Conservation (phyloP, 1,284 basidiomycete genomes). For the Trichosporon sp. region DNA sequence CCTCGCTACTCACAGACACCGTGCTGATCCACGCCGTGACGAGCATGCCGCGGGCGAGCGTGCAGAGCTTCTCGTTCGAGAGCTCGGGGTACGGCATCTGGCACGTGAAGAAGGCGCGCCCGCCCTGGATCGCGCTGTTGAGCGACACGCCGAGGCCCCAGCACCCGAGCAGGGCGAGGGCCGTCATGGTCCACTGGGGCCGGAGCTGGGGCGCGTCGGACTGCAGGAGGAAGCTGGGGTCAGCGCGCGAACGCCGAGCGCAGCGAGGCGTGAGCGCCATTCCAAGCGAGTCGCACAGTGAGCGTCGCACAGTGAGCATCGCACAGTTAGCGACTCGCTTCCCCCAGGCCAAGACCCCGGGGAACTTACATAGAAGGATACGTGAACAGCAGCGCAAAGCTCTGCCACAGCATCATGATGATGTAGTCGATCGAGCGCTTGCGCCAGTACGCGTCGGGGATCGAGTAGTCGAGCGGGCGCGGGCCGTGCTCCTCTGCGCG, state of each 20-base stretch:
- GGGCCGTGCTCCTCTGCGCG: not conserved
- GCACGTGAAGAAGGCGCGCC: not conserved
- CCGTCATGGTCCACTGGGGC: not conserved
- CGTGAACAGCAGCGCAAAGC: not conserved
- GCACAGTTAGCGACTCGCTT: too few relatives aligned
- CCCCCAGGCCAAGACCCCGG: too few relatives aligned
- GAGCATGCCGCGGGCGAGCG: not conserved
- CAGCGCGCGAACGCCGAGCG: not conserved
- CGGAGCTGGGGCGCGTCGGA: not conserved
- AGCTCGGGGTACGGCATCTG: not conserved
- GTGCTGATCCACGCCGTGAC: not conserved
- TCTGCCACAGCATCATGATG: not conserved
- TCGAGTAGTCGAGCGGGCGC: not conserved
- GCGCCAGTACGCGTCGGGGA: not conserved
- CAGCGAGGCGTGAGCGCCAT: too few relatives aligned
- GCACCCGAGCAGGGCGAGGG: not conserved
- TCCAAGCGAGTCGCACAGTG: too few relatives aligned
- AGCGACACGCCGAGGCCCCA: not conserved
- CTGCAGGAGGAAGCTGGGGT: not conserved
- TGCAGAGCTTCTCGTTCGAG: not conserved
- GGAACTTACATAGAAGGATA: not conserved
- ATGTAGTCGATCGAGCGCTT: not conserved
- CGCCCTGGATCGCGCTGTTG: not conserved
- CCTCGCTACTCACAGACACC: not conserved
- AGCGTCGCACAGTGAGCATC: not conserved